These are phyloP conservation scores for Daedalea quercina DNA, from an alignment of 768 basidiomycete species.

Conservation along the genomic window DNA sequence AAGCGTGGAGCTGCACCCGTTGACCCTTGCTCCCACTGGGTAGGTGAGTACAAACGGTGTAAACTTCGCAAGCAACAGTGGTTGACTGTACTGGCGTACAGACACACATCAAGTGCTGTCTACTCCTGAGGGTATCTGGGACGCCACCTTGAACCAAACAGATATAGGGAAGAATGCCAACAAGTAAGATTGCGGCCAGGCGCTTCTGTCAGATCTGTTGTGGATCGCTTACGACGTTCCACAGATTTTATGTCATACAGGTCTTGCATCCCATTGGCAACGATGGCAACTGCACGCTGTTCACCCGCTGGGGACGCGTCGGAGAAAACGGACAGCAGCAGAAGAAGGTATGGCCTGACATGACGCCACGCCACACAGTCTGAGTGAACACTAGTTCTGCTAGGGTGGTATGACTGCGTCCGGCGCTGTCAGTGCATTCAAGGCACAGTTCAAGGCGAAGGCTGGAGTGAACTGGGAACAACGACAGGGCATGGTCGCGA, in stretches of 20 bases:
- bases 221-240: not conserved
- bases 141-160: conserved; percentile 60
- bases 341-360: conserved; percentile 34
- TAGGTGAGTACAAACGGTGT: conserved; percentile 35
- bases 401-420: conserved; percentile 42
- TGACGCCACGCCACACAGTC: not conserved
- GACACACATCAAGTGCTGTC: conserved; percentile 47
- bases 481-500: conserved; percentile 43
- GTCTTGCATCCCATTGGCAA: conserved; percentile 44
- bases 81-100: conserved; percentile 14
- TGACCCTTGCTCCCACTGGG: conserved; percentile 37
- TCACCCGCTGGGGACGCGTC: conserved; percentile 57
- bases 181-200: conserved; percentile 31
- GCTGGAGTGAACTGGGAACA: conserved; percentile 43
- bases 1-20: conserved; percentile 53
- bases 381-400: not conserved
- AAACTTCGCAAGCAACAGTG: not conserved
- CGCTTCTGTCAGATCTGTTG: not conserved
- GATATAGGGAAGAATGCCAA: conserved; percentile 43
- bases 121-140: conserved; percentile 39
- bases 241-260: conserved; percentile 54
- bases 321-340: conserved; percentile 48
- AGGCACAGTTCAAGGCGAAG: conserved; percentile 55
- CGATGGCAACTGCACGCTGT: conserved; percentile 29
- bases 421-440: conserved; percentile 43